phyloP scores from a whole-genome alignment of 352 stramenopile species.

The Phytophthora litchii region DNA sequence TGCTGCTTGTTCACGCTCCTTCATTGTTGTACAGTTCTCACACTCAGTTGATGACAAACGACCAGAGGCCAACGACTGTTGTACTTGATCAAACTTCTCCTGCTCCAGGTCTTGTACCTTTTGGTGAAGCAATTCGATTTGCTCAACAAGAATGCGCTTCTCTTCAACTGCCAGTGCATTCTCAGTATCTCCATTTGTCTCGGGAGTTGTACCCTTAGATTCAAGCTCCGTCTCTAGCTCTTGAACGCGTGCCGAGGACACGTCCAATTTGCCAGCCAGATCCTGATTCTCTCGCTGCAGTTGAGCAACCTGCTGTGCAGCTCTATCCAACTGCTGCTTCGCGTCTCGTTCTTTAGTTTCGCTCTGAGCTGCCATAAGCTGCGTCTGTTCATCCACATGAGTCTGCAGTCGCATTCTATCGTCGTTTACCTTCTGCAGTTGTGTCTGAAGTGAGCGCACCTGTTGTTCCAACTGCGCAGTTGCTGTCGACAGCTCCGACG shows the following conservation, averaged over 20 bases:
- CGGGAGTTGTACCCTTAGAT: constrained; percentile 8
- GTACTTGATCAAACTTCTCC: constrained; percentile 55
- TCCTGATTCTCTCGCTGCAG: constrained; percentile 35
- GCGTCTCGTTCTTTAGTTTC: constrained; percentile 41
- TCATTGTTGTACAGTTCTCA: constrained; percentile 26
- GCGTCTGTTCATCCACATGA: constrained; percentile 40
- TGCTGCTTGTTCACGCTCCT: constrained; percentile 50
- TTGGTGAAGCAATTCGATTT: constrained; percentile 61
- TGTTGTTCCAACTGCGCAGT: constrained; percentile 56
- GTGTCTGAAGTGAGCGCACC: constrained; percentile 30
- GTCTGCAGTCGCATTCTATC: constrained; percentile 46
- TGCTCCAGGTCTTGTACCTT: constrained; percentile 59
- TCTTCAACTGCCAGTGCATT: constrained; percentile 51
- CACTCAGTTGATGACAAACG: constrained; percentile 31
- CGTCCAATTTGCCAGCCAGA: constrained; percentile 34
- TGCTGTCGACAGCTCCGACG: constrained; percentile 56
- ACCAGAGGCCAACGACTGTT: constrained; percentile 41
- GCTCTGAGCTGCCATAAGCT: constrained; percentile 29
- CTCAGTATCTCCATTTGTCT: constrained; percentile 8
- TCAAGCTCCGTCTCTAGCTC: constrained; percentile 42
- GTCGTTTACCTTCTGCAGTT: constrained; percentile 48
- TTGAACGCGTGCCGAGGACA: constrained; percentile 31
- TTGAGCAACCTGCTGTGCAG: constrained; percentile 34
- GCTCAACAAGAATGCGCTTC: constrained; percentile 55
- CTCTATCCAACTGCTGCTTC: constrained; percentile 45